Evolutionary conservation across 1,284 basidiomycete species (phyloP).

Genomic region (Sanguinoderma infundibulare): DNA sequence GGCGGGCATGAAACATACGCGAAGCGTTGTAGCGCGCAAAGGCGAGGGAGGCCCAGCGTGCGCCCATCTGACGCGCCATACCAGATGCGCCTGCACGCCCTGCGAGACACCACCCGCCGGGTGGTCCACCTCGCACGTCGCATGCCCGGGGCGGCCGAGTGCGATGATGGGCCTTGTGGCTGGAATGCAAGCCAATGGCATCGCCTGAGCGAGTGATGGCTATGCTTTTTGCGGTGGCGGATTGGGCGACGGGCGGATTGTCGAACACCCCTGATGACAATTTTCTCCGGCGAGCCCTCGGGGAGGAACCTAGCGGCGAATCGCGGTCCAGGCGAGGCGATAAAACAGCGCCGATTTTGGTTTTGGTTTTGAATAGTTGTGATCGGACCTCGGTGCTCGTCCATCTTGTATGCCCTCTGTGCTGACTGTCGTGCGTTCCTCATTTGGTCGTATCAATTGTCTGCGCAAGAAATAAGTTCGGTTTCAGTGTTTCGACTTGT

Average conservation of each 20-base stretch:
- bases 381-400: not conserved
- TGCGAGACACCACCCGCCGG: not conserved
- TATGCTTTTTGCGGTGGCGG: conserved; percentile 7
- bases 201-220: conserved; percentile 2
- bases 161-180: conserved; percentile 14
- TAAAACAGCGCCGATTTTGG: not conserved
- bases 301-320: not conserved
- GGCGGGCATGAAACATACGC: conserved; percentile 4
- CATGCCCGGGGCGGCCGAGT: conserved; percentile 15
- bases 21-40: not conserved
- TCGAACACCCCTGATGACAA: not conserved
- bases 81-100: conserved; percentile 3
- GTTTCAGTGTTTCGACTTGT: not conserved
- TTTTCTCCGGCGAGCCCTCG: not conserved
- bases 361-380: not conserved
- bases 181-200: conserved; percentile 7
- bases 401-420: not conserved
- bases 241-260: conserved; percentile 7
- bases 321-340: not conserved
- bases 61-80: conserved; percentile 1
- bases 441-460: not conserved
- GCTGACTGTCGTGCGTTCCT: not conserved
- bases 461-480: too few species aligned
- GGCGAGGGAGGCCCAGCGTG: conserved; percentile 1
- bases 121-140: not conserved